Base-by-base conservation (phyloP, 208 protist genomes). In the Balamuthia mandrillaris region DNA sequence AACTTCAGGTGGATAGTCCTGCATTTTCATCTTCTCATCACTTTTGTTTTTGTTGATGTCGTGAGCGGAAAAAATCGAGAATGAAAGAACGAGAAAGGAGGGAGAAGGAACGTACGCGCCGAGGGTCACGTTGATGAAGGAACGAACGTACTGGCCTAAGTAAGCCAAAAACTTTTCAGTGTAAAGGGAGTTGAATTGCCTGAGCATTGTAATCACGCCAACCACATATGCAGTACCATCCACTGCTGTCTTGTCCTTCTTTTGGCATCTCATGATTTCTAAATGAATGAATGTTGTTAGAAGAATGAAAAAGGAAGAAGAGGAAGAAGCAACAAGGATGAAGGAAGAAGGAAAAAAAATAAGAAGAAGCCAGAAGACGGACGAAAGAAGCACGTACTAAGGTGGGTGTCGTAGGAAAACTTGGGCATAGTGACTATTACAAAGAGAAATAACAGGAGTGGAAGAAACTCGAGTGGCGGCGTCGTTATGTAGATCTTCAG, bases 161-260 rank as follows among this genome's bases (percentile, higher is more conserved):
- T 96, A 94, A 49, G 90, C 89, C 37, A 97, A 47, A 39, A 97
- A 93, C 29, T 93, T 84, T 47, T 94, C 89, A 16, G 88, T 94
- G 44, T 96, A 88, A 41, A 92, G 85, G 5, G 92, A 91, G 58
- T 97, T 96, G 58, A 97, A 97, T 84, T 98, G 97, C 81, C 95
- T 96, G 3, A 98, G 88, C 24, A 98, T 35, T 2, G 95, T 94
- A 5, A 96, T 92, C 9, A 97, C 81, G 35, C 96, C 96, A 24
- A 95, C 89, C 47, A 95, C 89, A 49, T 98, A 95, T 49, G 94
- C 86, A 29, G 90, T 92, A 27, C 94, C 92, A 86, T 98, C 96
- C 4, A 95, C 85, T 14, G 77, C 33, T 56, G 93, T 93, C 41
- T 88, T 87, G 61, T 84, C 79, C 70, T 90, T 87, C 0, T 88